Base-by-base conservation (phyloP, 768 basidiomycete species). In the Russula vinacea region DNA sequence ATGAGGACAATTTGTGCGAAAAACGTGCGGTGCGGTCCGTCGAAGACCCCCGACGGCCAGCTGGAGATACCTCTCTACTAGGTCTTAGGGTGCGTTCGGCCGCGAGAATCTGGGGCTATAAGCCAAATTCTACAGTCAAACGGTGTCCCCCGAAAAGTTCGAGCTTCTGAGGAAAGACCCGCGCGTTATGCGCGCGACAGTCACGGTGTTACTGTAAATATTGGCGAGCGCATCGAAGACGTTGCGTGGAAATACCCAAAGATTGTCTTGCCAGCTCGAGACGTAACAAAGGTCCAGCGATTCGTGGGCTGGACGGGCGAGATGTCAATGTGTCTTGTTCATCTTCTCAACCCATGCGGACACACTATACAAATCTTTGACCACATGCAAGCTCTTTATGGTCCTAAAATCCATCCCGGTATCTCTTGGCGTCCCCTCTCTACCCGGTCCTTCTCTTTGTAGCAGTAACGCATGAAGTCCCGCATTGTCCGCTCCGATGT, bases 41-140 rank as follows among this genome's bases (percentile, higher is more conserved):
- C 72, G 71, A 24, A 3, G 45, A 4, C 3, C 22, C 22, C 24
- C 24, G 9, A 24, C 45, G 1, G n/a, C 22, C n/a, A 95, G n/a
- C n/a, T n/a, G n/a, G n/a, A n/a, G n/a, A n/a, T 95, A 93, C 92
- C 92, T 6, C 82, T 94, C 72, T 95, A 95, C 77, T 85, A 92
- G 71, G 84, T 95, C 80, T 71, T 93, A 56, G 93, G 92, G 83
- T 96, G 79, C 84, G 92, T 72, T 96, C 94, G 73, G 94, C 95
- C 78, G 84, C n/a, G n/a, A n/a, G n/a, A n/a, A n/a, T n/a, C n/a
- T n/a, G n/a, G n/a, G n/a, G n/a, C n/a, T n/a, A n/a, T n/a, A n/a
- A n/a, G n/a, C n/a, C n/a, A n/a, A n/a, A n/a, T n/a, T n/a, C n/a
- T n/a, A n/a, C n/a, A n/a, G n/a, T n/a, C n/a, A n/a, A n/a, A n/a